phyloP scores from a whole-genome alignment of 2,329 filamentous ascomycete species.

The Canariomyces notabilis region DNA sequence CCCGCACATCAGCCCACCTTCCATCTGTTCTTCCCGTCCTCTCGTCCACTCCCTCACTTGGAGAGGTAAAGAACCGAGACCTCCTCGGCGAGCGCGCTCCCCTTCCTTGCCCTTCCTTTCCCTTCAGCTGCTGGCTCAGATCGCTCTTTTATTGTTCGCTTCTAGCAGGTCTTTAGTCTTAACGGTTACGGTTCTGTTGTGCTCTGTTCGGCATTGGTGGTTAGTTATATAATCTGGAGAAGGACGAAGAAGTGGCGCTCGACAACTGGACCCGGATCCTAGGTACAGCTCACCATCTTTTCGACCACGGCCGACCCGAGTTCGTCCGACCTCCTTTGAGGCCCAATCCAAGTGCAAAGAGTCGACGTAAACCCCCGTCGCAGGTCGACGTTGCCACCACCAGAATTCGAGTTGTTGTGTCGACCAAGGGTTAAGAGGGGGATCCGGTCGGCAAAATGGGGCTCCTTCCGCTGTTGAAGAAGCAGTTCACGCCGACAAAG shows the following conservation, averaged over 20 bases:
- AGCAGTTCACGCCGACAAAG: slow-evolving; percentile 66
- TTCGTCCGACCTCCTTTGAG: background rate
- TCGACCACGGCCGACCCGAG: slow-evolving; percentile 1
- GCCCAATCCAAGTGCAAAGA: slow-evolving; percentile 17
- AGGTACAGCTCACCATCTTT: slow-evolving; percentile 10
- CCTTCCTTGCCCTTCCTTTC: slow-evolving; percentile 37
- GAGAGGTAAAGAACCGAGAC: slow-evolving; percentile 41
- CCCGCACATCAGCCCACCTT: slow-evolving; percentile 19
- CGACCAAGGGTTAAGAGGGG: slow-evolving; percentile 23
- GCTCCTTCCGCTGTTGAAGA: slow-evolving; percentile 42
- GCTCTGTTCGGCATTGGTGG: slow-evolving; percentile 9
- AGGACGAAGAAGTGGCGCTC: slow-evolving; percentile 6
- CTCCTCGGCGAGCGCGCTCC: slow-evolving; percentile 33
- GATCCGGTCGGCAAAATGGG: slow-evolving; percentile 36
- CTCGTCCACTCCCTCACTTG: slow-evolving; percentile 33
- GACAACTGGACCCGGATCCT: slow-evolving; percentile 1
- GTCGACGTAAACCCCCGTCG: slow-evolving; percentile 38
- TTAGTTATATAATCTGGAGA: slow-evolving; percentile 12
- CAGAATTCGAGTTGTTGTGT: slow-evolving; percentile 19
- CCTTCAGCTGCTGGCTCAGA: slow-evolving; percentile 57
- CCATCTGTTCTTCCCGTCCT: slow-evolving; percentile 22
- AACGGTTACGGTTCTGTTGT: slow-evolving; percentile 3
- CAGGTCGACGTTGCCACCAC: slow-evolving; percentile 50
- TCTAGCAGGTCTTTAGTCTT: slow-evolving; percentile 9
- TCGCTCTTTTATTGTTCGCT: slow-evolving; percentile 41